phyloP scores from a whole-genome alignment of 352 stramenopile genomes.

The Globisporangium cylindrosporum region DNA sequence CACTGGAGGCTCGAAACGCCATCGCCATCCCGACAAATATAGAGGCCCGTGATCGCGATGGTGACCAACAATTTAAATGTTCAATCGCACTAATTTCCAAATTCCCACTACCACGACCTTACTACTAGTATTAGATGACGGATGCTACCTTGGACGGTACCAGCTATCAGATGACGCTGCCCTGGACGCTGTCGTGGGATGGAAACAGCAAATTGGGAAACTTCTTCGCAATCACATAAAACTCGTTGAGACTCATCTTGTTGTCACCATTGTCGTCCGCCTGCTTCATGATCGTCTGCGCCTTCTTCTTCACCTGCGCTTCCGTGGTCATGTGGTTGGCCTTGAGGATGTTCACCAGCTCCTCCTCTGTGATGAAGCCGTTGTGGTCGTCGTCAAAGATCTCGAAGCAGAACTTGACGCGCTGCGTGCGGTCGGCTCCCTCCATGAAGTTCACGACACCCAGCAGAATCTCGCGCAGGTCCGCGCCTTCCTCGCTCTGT shows the following conservation, averaged over 20 bases:
- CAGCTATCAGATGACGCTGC: conserved; percentile 2
- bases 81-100: not conserved
- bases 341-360: conserved; percentile 91
- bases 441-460: conserved; percentile 90
- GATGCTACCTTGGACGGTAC: no score
- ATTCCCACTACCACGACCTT: not conserved
- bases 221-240: conserved; percentile 84
- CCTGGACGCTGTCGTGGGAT: conserved; percentile 31
- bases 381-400: conserved; percentile 94
- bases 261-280: conserved; percentile 77
- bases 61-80: not conserved
- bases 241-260: conserved; percentile 83
- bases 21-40: not conserved
- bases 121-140: not conserved
- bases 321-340: conserved; percentile 85
- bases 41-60: not conserved
- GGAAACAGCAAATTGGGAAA: conserved; percentile 91
- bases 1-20: not conserved
- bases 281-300: conserved; percentile 80
- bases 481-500: conserved; percentile 64
- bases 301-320: conserved; percentile 83
- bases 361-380: conserved; percentile 85
- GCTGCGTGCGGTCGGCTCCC: conserved; percentile 64
- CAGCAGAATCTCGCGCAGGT: conserved; percentile 90
- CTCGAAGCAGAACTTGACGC: conserved; percentile 92